Evolutionary conservation across 2,329 filamentous ascomycete species (phyloP).

Genomic region (Bertia moriformis): DNA sequence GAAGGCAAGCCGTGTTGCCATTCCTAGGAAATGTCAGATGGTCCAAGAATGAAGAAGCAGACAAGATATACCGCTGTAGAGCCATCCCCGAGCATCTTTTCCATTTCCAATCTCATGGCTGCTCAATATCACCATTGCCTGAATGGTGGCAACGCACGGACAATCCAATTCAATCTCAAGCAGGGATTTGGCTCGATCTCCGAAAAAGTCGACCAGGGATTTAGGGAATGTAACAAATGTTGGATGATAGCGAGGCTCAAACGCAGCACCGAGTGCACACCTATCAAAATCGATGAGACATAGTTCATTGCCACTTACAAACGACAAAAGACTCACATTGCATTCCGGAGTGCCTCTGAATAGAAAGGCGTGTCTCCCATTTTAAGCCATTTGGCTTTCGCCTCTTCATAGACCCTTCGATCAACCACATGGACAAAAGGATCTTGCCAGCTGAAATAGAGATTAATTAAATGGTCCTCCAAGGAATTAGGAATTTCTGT

Average conservation of each 20-base stretch:
- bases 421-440: slow-evolving; percentile 2
- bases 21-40: slow-evolving; percentile 7
- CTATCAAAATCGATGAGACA: too few relatives aligned
- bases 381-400: background rate
- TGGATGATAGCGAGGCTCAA: slow-evolving; percentile 24
- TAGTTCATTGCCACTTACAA: background rate
- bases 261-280: slow-evolving; percentile 24
- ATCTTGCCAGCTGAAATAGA: slow-evolving; percentile 3
- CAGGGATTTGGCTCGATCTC: slow-evolving; percentile 4
- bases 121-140: background rate
- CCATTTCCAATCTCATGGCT: background rate
- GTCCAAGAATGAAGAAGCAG: background rate
- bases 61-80: background rate
- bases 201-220: slow-evolving; percentile 8
- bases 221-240: slow-evolving; percentile 22
- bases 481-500: background rate
- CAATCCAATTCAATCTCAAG: background rate
- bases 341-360: slow-evolving; percentile 3
- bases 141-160: background rate
- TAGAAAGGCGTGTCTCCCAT: slow-evolving; percentile 2
- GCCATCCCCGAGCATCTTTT: background rate
- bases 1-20: slow-evolving; percentile 11
- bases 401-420: slow-evolving; percentile 3
- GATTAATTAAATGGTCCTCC: slow-evolving; percentile 1
- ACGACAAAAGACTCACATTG: slow-evolving; percentile 2